Percentiles rank a stretch among this genome's conserved stretches.
Conservation (phyloP, 2,329 filamentous ascomycete genomes). For the Dryadomyces quercivorus region DNA sequence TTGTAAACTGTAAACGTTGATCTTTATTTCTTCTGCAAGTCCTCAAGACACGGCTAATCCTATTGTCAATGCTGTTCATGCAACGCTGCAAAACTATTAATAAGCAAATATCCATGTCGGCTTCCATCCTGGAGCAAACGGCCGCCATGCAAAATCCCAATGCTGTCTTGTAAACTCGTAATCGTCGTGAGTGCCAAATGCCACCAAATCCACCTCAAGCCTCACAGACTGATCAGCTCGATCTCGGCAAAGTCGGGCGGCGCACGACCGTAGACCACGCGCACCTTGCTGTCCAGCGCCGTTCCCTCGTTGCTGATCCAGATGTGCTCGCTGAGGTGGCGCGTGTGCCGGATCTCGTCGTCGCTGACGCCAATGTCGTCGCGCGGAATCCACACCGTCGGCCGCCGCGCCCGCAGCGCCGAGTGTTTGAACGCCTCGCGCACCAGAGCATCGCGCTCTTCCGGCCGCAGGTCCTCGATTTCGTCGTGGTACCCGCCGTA, state of each 20-base stretch:
- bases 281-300: constrained; percentile 69
- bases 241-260: constrained; percentile 85
- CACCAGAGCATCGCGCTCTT: constrained; percentile 75
- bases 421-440: constrained; percentile 84
- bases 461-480: constrained; percentile 84
- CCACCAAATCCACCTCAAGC: not conserved
- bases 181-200: not conserved
- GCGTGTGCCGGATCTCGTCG: constrained; percentile 74
- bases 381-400: constrained; percentile 85
- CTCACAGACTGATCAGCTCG: constrained; percentile 67
- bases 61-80: too few relatives aligned
- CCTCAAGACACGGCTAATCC: too few relatives aligned
- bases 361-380: constrained; percentile 85
- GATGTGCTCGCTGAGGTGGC: constrained; percentile 63
- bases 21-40: too few relatives aligned
- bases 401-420: constrained; percentile 70
- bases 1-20: too few relatives aligned
- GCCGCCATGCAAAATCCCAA: too few relatives aligned
- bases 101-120: too few relatives aligned
- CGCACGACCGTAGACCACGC: constrained; percentile 72
- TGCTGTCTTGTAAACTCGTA: not conserved
- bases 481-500: constrained; percentile 85
- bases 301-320: constrained; percentile 95
- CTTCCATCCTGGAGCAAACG: too few relatives aligned
- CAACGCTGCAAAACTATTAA: too few relatives aligned